Evolutionary conservation across 139 green algal species (phyloP).

Genomic region (Ettlia oleoabundans): DNA sequence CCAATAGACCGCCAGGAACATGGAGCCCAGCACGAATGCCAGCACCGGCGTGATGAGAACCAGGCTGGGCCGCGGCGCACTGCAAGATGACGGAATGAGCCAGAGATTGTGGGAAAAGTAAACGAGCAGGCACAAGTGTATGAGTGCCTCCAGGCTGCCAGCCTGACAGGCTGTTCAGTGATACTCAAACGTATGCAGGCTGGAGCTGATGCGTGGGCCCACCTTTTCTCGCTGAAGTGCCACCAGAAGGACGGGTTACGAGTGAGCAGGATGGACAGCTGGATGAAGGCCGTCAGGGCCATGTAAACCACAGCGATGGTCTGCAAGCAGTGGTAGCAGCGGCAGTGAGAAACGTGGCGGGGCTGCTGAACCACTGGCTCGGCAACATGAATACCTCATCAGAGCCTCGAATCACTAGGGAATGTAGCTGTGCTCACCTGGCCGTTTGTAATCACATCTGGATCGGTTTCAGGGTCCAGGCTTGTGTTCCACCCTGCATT

Average conservation of each 20-base stretch:
- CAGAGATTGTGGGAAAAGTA: too few species aligned
- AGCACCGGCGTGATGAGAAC: conserved; percentile 36
- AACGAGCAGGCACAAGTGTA: too few species aligned
- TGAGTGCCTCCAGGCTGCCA: too few species aligned
- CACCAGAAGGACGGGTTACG: conserved; percentile 57
- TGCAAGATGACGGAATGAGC: too few species aligned
- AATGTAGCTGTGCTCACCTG: not conserved
- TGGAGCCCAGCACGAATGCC: conserved; percentile 40
- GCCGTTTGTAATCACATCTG: not conserved
- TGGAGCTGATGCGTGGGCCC: too few species aligned
- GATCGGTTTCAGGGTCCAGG: conserved; percentile 17
- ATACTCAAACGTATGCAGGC: too few species aligned
- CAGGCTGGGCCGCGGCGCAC: conserved; percentile 39
- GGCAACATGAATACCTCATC: too few species aligned
- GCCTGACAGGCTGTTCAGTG: too few species aligned
- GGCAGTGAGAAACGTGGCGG: not conserved
- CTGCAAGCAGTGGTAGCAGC: conserved; percentile 9
- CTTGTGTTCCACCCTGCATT: conserved; percentile 17
- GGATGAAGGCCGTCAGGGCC: conserved; percentile 41
- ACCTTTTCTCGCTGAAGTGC: conserved; percentile 34
- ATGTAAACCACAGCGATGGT: conserved; percentile 53
- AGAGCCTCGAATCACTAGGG: too few species aligned
- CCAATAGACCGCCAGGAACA: conserved; percentile 54
- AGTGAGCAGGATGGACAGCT: conserved; percentile 56
- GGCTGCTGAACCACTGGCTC: too few species aligned